Evolutionary conservation across 345 rosid genomes (phyloP).

Genomic region (Streptanthus diversifolius): DNA sequence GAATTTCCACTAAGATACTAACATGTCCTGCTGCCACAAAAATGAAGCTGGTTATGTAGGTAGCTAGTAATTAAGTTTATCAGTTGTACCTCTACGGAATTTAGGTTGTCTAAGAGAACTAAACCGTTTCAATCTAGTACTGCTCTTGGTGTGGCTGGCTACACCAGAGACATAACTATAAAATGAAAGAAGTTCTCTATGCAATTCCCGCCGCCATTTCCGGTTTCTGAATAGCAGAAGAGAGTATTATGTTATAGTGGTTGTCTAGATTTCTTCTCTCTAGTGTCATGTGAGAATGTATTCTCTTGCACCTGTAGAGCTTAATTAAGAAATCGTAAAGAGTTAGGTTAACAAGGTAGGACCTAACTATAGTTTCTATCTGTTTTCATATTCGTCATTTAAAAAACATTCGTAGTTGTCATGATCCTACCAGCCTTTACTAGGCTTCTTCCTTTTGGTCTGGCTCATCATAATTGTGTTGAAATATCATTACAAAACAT

Average conservation of each 20-base stretch:
- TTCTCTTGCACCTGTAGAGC: not conserved
- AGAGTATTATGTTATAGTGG: not conserved
- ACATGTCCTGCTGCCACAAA: not conserved
- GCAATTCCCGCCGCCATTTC: not conserved
- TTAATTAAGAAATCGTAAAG: not conserved
- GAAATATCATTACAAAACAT: slow-evolving; percentile 9
- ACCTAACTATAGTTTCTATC: not conserved
- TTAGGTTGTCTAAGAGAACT: not conserved
- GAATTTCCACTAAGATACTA: not conserved
- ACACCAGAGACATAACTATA: not conserved
- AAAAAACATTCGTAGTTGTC: not conserved
- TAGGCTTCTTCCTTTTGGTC: not conserved
- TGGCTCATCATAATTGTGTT: slow-evolving; percentile 20
- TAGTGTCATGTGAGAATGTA: not conserved
- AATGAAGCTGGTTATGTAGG: not conserved
- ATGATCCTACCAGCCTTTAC: slow-evolving; percentile 10
- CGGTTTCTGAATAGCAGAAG: not conserved
- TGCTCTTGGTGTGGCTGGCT: slow-evolving; percentile 6
- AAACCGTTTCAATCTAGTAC: not conserved
- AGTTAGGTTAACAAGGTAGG: slow-evolving; percentile 5
- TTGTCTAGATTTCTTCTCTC: not conserved
- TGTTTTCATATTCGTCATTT: not conserved
- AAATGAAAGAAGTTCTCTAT: not conserved
- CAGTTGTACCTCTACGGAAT: not conserved
- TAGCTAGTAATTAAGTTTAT: not conserved